A percentile compares a stretch with the other conserved stretches of the same genome.
Evolutionary conservation across 176 grass and related monocot genomes (phyloP).

Genomic region (Carex parvula): DNA sequence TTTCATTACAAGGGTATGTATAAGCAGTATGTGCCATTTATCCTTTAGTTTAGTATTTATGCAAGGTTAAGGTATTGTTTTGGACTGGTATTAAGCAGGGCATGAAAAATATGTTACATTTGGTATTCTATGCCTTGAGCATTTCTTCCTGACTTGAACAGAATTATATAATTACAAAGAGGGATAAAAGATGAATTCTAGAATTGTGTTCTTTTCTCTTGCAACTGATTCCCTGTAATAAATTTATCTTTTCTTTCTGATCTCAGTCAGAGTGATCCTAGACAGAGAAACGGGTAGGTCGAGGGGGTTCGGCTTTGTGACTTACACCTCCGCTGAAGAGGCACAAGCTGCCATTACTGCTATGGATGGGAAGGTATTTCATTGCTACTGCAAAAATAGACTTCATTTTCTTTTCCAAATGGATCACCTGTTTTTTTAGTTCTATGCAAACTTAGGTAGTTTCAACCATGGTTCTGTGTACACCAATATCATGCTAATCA

Average conservation of each 20-base stretch:
- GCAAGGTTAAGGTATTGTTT: neutral
- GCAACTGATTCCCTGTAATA: neutral
- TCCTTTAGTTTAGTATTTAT: neutral
- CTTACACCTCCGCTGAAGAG: conserved; percentile 53
- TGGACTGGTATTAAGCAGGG: neutral
- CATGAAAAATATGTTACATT: neutral
- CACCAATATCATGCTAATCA: neutral
- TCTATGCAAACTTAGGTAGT: neutral
- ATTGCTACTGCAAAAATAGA: neutral
- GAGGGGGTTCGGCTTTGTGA: conserved; percentile 86
- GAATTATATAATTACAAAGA: neutral
- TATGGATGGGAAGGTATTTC: conserved; percentile 77
- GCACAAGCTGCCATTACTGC: conserved; percentile 59
- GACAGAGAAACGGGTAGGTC: conserved; percentile 77
- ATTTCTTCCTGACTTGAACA: neutral
- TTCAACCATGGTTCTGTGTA: neutral
- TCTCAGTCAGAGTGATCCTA: conserved; percentile 61
- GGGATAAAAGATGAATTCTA: neutral
- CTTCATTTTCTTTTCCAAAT: conserved; percentile 3
- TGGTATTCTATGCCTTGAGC: neutral
- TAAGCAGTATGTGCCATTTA: neutral
- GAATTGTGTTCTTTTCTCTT: neutral
- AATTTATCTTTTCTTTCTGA: neutral
- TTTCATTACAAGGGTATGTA: neutral
- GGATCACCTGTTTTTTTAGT: neutral